Evolutionary conservation across 306 rosid genomes (phyloP), one percentile per base, ranked within the genome.

Genomic region (Vachellia collinsii): DNA sequence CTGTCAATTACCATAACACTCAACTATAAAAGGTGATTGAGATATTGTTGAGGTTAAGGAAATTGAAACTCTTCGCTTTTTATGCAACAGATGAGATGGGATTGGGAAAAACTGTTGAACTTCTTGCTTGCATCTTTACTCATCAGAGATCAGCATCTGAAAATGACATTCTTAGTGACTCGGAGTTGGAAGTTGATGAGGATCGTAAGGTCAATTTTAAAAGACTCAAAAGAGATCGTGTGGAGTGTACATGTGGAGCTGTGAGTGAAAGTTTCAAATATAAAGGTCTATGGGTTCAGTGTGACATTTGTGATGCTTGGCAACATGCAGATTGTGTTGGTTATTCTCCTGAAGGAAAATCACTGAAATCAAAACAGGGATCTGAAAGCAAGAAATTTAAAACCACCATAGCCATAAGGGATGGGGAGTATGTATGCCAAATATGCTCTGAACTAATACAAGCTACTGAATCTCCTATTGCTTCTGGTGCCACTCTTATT

Each of bases 311-410:
- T 85, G 96, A 91, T 86, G 98, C 99, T 29, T 95, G 99, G 99
- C 99, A 95, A 85, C 98, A 95, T 83, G 99, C 96, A 34, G 92
- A 87, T 66, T 95, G 99, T 84, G 97, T 95, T 82, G 98, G 96
- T 75, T 95, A 93, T 87, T 89, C 98, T 50, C 81, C 92, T 47
- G 84, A 85, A 83, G 93, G 93, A 74, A 88, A 90, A 83, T 16
- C 85, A 69, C 50, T 82, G 74, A 90, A 84, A 87, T 88, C 92
- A 41, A 86, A 77, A 78, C 81, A 86, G 84, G 88, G 80, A 76
- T 50, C 43, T 85, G 88, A 84, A 74, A 86, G 84, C 77, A 92
- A 82, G 87, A 83, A 86, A 78, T 85, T 80, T 80, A 80, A 78
- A 63, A 74, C 88, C 69, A 81, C 85, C 23, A 76, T 93, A 87